Conservation (phyloP, 2,329 filamentous ascomycete species). For the Cladosporium sphaerospermum region DNA sequence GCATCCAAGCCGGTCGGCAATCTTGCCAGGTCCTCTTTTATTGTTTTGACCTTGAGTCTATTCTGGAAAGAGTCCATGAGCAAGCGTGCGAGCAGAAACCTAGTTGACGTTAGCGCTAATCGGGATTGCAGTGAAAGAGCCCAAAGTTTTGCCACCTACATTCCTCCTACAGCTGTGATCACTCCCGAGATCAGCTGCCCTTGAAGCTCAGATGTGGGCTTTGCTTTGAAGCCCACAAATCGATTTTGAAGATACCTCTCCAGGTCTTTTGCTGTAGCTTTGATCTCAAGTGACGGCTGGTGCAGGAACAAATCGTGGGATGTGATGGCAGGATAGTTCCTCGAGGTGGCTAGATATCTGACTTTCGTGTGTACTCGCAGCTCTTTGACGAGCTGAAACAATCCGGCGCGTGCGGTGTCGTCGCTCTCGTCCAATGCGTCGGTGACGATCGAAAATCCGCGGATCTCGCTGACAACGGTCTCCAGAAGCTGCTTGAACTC, state of each 20-base stretch:
- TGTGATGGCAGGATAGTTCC: not conserved
- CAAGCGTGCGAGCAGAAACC: not conserved
- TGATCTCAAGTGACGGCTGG: not conserved
- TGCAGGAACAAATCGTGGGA: not conserved
- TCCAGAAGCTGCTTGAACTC: not conserved
- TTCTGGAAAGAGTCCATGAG: constrained; percentile 1
- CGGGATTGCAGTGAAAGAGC: not conserved
- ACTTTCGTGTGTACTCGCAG: not conserved
- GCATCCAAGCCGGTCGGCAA: not conserved
- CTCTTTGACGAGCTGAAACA: not conserved
- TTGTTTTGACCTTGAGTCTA: not conserved
- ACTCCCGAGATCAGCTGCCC: not conserved
- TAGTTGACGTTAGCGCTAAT: not conserved
- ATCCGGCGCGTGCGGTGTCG: not conserved
- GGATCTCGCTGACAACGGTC: not conserved
- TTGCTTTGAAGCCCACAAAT: not conserved
- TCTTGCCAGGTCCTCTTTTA: not conserved
- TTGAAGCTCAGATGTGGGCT: not conserved
- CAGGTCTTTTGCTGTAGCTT: not conserved
- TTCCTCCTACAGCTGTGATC: not conserved
- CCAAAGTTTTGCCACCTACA: not conserved
- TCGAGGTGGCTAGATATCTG: not conserved
- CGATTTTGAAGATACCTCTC: not conserved
- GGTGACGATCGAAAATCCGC: not conserved
- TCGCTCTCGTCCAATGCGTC: constrained; percentile 1